phyloP scores from a whole-genome alignment of 441 rosid genomes.

The Adansonia grandidieri region DNA sequence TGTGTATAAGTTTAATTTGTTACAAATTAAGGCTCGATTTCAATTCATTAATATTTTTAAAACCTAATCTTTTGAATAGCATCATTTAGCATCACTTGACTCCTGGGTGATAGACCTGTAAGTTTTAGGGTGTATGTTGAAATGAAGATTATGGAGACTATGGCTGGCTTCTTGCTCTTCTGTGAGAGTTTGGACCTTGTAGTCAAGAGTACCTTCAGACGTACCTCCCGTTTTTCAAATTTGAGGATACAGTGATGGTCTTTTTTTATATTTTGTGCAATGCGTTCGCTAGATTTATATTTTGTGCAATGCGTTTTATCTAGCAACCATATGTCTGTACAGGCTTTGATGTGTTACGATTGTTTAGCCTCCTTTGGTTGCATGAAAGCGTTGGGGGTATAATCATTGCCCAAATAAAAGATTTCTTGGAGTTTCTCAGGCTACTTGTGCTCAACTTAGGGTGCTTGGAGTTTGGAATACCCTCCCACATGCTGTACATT shows the following conservation, averaged over 20 bases:
- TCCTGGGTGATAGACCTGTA: background rate
- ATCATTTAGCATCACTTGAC: background rate
- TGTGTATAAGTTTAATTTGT: background rate
- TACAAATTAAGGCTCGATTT: background rate
- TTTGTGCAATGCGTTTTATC: background rate
- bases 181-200: background rate
- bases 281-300: too few relatives aligned
- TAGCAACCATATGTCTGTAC: background rate
- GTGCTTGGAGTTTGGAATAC: constrained; percentile 46
- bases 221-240: background rate
- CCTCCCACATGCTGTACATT: constrained; percentile 27
- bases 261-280: too few relatives aligned
- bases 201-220: background rate
- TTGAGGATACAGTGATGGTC: background rate
- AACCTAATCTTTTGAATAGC: too few relatives aligned
- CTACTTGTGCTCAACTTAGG: constrained; percentile 30
- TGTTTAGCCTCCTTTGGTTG: constrained; percentile 3
- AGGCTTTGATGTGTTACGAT: constrained; percentile 4
- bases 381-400: background rate
- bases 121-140: background rate
- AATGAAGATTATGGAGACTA: background rate
- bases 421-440: constrained; percentile 42
- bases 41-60: background rate
- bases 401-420: constrained; percentile 28
- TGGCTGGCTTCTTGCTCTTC: background rate